These are phyloP conservation scores for Nicotiana obtusifolia DNA, from an alignment of 257 asterid species.

Conservation along the genomic window DNA sequence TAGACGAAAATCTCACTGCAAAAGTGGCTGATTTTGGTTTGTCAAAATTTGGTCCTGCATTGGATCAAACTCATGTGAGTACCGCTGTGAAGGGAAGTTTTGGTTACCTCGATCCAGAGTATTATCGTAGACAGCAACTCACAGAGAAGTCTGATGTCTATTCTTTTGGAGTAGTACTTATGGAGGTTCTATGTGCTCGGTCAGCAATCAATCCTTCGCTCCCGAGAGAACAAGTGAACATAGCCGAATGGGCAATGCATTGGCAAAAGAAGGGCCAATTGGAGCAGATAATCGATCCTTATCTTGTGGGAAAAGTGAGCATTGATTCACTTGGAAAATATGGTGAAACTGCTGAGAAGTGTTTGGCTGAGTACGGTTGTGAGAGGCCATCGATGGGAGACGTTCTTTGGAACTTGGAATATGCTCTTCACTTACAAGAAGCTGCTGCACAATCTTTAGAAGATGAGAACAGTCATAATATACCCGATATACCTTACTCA, in stretches of 20 bases:
- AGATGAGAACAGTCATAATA: constrained; percentile 16
- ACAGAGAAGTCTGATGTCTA: constrained; percentile 35
- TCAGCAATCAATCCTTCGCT: constrained; percentile 31
- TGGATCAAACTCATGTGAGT: constrained; percentile 29
- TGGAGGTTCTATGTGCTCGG: constrained; percentile 30
- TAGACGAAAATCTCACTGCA: constrained; percentile 28
- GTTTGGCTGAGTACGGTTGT: constrained; percentile 27
- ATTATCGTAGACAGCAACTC: constrained; percentile 26
- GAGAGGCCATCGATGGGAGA: constrained; percentile 40
- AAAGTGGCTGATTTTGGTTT: constrained; percentile 31
- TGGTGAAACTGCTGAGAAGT: constrained; percentile 31
- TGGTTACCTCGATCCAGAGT: constrained; percentile 34
- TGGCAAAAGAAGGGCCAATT: constrained; percentile 31
- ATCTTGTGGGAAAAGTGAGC: constrained; percentile 13
- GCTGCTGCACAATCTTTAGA: constrained; percentile 14
- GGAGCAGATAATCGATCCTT: constrained; percentile 26
- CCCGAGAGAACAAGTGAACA: constrained; percentile 27
- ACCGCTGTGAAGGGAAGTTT: constrained; percentile 30
- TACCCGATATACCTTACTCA: constrained; percentile 22
- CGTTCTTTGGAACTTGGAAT: constrained; percentile 32
- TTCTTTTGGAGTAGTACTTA: constrained; percentile 32
- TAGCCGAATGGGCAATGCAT: constrained; percentile 35
- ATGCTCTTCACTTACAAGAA: constrained; percentile 28
- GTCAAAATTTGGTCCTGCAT: constrained; percentile 26
- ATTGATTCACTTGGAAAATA: constrained; percentile 21